Evolutionary conservation across 2,329 filamentous ascomycete species (phyloP).

Genomic region (Colletotrichum sp.): DNA sequence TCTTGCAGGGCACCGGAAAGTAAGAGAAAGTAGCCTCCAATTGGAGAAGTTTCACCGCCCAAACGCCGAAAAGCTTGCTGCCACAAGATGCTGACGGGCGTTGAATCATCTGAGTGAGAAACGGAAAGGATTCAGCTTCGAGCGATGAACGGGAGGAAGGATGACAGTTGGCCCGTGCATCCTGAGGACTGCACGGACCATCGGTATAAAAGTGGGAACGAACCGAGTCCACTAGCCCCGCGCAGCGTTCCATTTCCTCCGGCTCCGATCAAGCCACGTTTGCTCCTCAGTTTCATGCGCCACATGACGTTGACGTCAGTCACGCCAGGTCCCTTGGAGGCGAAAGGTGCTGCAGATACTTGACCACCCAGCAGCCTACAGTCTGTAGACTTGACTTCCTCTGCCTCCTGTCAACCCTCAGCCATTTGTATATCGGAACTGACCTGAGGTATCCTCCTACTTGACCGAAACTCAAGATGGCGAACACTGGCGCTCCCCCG

Average conservation of each 20-base stretch:
- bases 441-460: not conserved
- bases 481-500: constrained; percentile 46
- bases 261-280: constrained; percentile 30
- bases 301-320: constrained; percentile 46
- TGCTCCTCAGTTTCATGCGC: constrained; percentile 29
- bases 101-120: not conserved
- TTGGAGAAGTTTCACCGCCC: not conserved
- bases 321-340: not conserved
- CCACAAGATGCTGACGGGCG: not conserved
- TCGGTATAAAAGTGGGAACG: not conserved
- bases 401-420: not conserved
- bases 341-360: not conserved
- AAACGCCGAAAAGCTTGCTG: not conserved
- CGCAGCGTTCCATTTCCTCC: not conserved
- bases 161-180: not conserved
- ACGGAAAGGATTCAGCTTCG: not conserved
- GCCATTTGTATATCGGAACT: not conserved
- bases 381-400: not conserved
- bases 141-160: not conserved
- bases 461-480: not conserved
- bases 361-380: not conserved
- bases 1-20: not conserved
- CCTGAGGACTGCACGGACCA: not conserved
- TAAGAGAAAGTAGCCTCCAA: not conserved
- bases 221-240: not conserved